phyloP scores from a whole-genome alignment of 495 filamentous ascomycete genomes.

The Hypoxylon subgilvum region DNA sequence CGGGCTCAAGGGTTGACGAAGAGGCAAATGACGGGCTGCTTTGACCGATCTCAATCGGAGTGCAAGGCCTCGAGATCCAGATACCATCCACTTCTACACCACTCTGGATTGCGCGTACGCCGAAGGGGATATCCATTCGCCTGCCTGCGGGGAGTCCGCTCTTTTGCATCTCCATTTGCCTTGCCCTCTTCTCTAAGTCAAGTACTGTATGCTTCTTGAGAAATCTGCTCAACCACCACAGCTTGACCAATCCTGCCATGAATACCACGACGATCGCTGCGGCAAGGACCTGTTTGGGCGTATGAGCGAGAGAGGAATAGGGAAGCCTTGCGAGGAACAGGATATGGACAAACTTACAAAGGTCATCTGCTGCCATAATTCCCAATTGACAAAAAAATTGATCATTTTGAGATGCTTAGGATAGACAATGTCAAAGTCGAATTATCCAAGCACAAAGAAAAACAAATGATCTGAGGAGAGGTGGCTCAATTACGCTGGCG shows the following conservation, averaged over 20 bases:
- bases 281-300: constrained; percentile 50
- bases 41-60: constrained; percentile 48
- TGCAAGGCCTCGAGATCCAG: constrained; percentile 76
- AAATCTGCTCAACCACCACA: constrained; percentile 67
- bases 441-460: constrained; percentile 39
- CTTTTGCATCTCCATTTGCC: constrained; percentile 60
- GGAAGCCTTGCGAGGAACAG: neutral
- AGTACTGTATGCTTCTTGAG: constrained; percentile 68
- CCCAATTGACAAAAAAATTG: constrained; percentile 77
- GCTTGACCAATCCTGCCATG: constrained; percentile 57
- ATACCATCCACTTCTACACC: constrained; percentile 88
- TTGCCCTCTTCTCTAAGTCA: constrained; percentile 67
- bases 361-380: constrained; percentile 88
- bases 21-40: constrained; percentile 41
- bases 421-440: constrained; percentile 39
- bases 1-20: constrained; percentile 41
- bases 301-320: constrained; percentile 30
- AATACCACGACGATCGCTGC: constrained; percentile 59
- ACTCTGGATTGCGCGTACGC: constrained; percentile 84
- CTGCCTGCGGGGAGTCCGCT: constrained; percentile 51
- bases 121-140: constrained; percentile 78
- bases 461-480: constrained; percentile 39
- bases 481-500: constrained; percentile 32
- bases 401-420: constrained; percentile 41
- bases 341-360: constrained; percentile 66